These are phyloP conservation scores for Monosporozyma unispora DNA, from an alignment of 805 yeast genomes.

Conservation along the genomic window DNA sequence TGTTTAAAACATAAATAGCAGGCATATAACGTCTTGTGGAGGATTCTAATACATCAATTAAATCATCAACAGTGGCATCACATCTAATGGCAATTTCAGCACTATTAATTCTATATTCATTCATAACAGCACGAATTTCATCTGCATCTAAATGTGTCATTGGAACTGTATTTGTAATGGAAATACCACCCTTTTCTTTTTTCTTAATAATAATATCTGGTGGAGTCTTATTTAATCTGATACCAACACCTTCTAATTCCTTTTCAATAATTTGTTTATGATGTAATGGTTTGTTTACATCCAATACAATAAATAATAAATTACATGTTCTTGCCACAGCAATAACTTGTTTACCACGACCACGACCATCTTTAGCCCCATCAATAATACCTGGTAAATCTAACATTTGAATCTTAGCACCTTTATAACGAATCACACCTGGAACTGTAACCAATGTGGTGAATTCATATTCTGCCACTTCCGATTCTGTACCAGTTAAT, in stretches of 20 bases:
- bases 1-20: conserved; percentile 88
- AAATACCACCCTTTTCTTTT: conserved; percentile 94
- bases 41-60: conserved; percentile 89
- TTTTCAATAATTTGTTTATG: conserved; percentile 91
- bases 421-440: conserved; percentile 89
- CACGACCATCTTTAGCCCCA: conserved; percentile 87
- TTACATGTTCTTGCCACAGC: conserved; percentile 99
- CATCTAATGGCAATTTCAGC: conserved; percentile 96
- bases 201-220: conserved; percentile 88
- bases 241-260: conserved; percentile 96
- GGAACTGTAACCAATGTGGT: conserved; percentile 97
- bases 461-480: conserved; percentile 96
- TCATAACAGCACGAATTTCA: conserved; percentile 92
- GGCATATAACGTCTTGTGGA: conserved; percentile 90
- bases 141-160: conserved; percentile 85
- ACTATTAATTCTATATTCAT: conserved; percentile 87
- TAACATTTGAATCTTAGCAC: conserved; percentile 95
- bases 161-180: conserved; percentile 88
- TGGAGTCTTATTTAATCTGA: conserved; percentile 81
- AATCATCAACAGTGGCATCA: conserved; percentile 95
- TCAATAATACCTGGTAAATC: conserved; percentile 87
- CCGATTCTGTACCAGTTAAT: conserved; percentile 92
- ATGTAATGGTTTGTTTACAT: conserved; percentile 90
- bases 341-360: conserved; percentile 92
- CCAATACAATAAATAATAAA: conserved; percentile 83